These are phyloP conservation scores for Cutaneotrichosporon cyanovorans DNA, from an alignment of 1,284 basidiomycete genomes.

Conservation along the genomic window DNA sequence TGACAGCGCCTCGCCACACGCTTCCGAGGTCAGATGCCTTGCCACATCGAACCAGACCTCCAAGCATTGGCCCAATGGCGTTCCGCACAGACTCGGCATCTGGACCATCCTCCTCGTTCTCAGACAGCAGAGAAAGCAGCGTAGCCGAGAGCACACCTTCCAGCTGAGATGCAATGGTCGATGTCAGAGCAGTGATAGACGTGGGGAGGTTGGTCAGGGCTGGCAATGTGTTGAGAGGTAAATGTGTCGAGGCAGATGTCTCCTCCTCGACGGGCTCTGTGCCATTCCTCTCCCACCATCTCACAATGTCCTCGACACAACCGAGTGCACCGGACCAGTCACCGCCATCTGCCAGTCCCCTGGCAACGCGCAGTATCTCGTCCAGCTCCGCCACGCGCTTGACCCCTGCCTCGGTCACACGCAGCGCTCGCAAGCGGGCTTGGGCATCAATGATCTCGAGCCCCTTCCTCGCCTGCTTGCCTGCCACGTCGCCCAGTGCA, in stretches of 20 bases:
- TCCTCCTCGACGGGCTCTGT: constrained; percentile 5
- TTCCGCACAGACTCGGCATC: constrained; percentile 31
- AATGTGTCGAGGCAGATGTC: background rate
- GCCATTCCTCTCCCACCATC: constrained; percentile 54
- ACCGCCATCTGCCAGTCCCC: constrained; percentile 64
- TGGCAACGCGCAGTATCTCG: constrained; percentile 65
- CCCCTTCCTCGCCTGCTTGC: constrained; percentile 66
- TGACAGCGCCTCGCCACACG: constrained; percentile 69
- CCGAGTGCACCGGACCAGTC: constrained; percentile 78
- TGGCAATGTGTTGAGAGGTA: constrained; percentile 51
- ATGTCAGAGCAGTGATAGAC: constrained; percentile 58
- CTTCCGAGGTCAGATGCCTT: constrained; percentile 61
- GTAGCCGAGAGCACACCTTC: constrained; percentile 66
- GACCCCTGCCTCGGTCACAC: constrained; percentile 56
- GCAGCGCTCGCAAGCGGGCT: constrained; percentile 57
- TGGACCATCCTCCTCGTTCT: constrained; percentile 37
- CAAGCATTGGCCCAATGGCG: constrained; percentile 56
- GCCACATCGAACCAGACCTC: constrained; percentile 66
- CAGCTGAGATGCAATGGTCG: constrained; percentile 68
- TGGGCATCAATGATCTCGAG: constrained; percentile 64
- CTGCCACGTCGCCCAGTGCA: constrained; percentile 69
- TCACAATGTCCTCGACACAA: constrained; percentile 65
- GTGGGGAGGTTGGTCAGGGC: constrained; percentile 65
- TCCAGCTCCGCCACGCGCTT: constrained; percentile 62
- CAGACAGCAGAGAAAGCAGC: constrained; percentile 58